Evolutionary conservation across 2,329 filamentous ascomycete genomes (phyloP).

Genomic region (Tolypocladium paradoxum): DNA sequence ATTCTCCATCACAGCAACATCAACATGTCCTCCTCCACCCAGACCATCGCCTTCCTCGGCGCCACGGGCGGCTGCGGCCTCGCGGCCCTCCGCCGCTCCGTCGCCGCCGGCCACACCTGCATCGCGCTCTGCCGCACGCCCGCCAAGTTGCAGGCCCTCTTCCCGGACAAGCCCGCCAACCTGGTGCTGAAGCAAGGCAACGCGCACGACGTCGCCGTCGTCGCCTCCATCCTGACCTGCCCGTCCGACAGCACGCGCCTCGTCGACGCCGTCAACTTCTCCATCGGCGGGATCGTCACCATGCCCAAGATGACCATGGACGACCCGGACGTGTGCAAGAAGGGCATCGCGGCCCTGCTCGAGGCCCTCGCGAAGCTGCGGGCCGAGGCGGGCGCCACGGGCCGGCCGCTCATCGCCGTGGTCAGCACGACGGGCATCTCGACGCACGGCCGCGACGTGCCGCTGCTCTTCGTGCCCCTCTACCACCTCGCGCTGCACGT

Average conservation of each 20-base stretch:
- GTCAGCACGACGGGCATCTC: constrained; percentile 32
- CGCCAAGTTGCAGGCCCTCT: constrained; percentile 25
- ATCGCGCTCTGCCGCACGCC: constrained; percentile 29
- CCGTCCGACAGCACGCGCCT: constrained; percentile 14
- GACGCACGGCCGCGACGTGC: constrained; percentile 15
- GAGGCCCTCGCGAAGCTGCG: constrained; percentile 17
- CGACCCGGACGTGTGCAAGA: constrained; percentile 29
- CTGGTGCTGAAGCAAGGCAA: constrained; percentile 28
- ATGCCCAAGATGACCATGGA: constrained; percentile 16
- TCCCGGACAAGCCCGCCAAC: constrained; percentile 17
- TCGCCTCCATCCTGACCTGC: constrained; percentile 19
- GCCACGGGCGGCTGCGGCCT: constrained; percentile 31
- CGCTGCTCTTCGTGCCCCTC: constrained; percentile 29
- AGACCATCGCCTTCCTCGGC: constrained; percentile 26
- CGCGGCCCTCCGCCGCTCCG: constrained; percentile 22
- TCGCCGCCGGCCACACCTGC: constrained; percentile 27
- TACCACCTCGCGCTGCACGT: constrained; percentile 29
- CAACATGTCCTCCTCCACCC: constrained; percentile 7
- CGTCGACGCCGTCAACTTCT: constrained; percentile 28
- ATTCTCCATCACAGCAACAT: no score
- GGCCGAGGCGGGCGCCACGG: constrained; percentile 6
- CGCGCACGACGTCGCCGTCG: constrained; percentile 20
- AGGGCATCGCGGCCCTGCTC: constrained; percentile 24
- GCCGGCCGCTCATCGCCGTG: constrained; percentile 23
- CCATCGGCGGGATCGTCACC: constrained; percentile 23